Evolutionary conservation across 2,329 filamentous ascomycete species (phyloP), one percentile per base, ranked within the genome.

Genomic region (Hansfordia pulvinata): DNA sequence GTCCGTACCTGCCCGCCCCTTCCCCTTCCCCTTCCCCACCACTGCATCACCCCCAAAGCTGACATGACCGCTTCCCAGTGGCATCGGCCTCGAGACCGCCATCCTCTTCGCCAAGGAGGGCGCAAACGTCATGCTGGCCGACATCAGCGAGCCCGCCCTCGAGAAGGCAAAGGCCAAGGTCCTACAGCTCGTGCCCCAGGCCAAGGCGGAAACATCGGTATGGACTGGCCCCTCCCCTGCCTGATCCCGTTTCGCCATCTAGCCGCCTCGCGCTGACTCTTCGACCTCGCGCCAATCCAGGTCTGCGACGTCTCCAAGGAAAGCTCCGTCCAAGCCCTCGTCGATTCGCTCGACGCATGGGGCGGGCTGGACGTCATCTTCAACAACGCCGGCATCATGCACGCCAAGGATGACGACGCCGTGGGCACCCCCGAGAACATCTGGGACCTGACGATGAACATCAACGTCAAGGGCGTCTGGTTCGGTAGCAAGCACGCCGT

Each of bases 401-500:
- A 93, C 58, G 76, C 73, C 25, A 64, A 78, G 30, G 79, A 85
- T 51, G 76, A 70, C 46, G 76, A 84, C 52, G 84, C 86, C 25
- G 61, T 92, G 49, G 70, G 78, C 50, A 93, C 85, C 2, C 76
- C 82, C 26, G 84, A 93, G 60, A 75, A 72, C 43, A 86, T 94
- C 60, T 94, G 86, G 86, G 84, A 94, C 45, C 60, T 93, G 39
- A 94, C 86, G 4, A 84, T 93, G 35, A 76, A 73, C 50, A 92
- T 93, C 63, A 94, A 94, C 54, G 86, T 93, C 53, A 94, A 94
- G 69, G 86, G 86, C 22, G 86, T 94, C n/a, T 93, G 86, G 86
- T 94, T 73, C 52, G 86, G 86, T 33, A 78, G 75, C 68, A 94
- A 93, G 66, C 83, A 93, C 52, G 84, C 86, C 6, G 76, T 94